Base-by-base conservation (phyloP, 2,329 filamentous ascomycete genomes). In the Knufia fluminis region DNA sequence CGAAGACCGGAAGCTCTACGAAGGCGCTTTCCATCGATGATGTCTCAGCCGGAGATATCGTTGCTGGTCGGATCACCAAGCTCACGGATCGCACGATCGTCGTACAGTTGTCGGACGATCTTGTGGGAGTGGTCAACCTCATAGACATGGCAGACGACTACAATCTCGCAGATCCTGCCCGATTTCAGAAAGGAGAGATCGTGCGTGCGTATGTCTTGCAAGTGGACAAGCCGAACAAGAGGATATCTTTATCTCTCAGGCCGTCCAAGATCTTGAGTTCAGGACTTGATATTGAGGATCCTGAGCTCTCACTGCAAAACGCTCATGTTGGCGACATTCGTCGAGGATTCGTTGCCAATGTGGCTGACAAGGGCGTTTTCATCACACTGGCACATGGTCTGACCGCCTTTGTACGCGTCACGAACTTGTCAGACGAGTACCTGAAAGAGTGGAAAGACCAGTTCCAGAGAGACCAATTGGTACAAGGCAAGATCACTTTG, bases 361-460 rank as follows among this genome's bases (percentile, higher is more conserved):
- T 97, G 36, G 78, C 86, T 0, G 88, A 95, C 57, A 91, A 89
- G 64, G 92, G 92, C 47, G 68, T 98, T 1, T 95, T 96, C 60
- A 79, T 98, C 41, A 77, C 83, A 22, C 74, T 98, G 2, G 89
- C 90, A 38, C 85, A 86, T 16, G 80, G 84, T 54, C 76, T 95
- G 16, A 86, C 85, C 44, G 90, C 83, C 1, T 84, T 90, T 60
- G 85, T 95, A 42, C 84, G 86, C 58, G 83, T 97, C 47, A 80
- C 85, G 8, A 90, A 97, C 64, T 75, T 98, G 12, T 95, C 90
- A 0, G 92, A 98, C 64, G 78, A 80, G 6, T 98, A 83, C 65
- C 71, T 98, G 60, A 97, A 97, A 67, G 87, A 97, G 53, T 98
- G 92, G 92, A 94, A 95, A 70, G 80, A 86, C 31, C 74, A 83